A percentile compares a stretch with the other conserved stretches of the same genome.
Conservation (phyloP, 2,329 filamentous ascomycete species). For the Exophiala xenobiotica region DNA sequence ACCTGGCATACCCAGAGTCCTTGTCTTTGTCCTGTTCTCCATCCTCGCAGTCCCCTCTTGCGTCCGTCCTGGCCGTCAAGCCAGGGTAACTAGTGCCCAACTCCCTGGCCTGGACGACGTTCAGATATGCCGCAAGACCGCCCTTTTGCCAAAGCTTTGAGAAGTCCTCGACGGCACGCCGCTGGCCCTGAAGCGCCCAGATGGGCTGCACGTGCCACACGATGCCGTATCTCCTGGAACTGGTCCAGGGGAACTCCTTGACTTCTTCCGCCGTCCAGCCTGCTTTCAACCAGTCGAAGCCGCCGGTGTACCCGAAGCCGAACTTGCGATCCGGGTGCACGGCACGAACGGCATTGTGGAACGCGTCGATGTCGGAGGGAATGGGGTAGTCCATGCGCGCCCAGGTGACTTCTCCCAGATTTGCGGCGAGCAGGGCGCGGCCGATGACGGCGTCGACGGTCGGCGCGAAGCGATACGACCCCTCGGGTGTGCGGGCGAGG, state of each 20-base stretch:
- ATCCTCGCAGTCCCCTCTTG: background rate
- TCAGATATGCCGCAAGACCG: conserved; percentile 9
- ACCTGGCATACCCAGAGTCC: conserved; percentile 6
- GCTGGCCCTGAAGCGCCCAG: conserved; percentile 9
- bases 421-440: conserved; percentile 8
- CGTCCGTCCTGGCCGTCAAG: background rate
- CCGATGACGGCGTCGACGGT: conserved; percentile 8
- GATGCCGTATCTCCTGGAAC: conserved; percentile 9
- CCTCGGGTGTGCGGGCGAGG: conserved; percentile 4
- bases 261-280: conserved; percentile 11
- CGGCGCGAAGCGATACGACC: conserved; percentile 8
- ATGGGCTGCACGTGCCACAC: conserved; percentile 14
- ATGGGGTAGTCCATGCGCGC: conserved; percentile 14
- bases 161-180: conserved; percentile 7
- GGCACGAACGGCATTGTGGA: conserved; percentile 4
- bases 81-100: conserved; percentile 4
- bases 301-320: conserved; percentile 7
- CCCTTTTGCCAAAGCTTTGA: conserved; percentile 3
- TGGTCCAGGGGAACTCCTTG: conserved; percentile 7
- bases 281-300: conserved; percentile 7
- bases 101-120: conserved; percentile 7
- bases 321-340: conserved; percentile 12
- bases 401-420: conserved; percentile 13
- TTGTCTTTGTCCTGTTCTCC: conserved; percentile 1
- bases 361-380: conserved; percentile 6